Evolutionary conservation across 2,329 filamentous ascomycete species (phyloP).

Genomic region (Ceratocystis alfenasii): DNA sequence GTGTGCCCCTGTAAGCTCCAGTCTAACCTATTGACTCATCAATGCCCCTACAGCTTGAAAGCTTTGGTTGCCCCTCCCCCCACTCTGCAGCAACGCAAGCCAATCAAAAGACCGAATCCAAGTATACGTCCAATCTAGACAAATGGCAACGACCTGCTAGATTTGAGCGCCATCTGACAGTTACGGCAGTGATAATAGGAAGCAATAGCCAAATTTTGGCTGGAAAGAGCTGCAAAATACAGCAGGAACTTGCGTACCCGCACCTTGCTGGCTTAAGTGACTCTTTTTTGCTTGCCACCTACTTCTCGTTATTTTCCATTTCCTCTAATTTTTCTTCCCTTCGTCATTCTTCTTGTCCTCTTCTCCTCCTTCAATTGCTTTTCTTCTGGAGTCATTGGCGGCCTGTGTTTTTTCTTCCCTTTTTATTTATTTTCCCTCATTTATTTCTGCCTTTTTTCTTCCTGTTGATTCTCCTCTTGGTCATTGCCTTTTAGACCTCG

Average conservation of each 20-base stretch:
- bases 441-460: background rate
- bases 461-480: background rate
- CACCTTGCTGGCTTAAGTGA: background rate
- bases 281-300: background rate
- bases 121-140: background rate
- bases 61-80: background rate
- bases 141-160: too few species aligned
- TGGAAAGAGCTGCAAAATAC: background rate
- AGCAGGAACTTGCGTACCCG: background rate
- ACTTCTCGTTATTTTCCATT: background rate
- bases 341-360: background rate
- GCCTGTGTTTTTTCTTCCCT: background rate
- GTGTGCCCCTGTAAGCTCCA: background rate
- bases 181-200: background rate
- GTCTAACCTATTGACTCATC: background rate
- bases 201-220: background rate
- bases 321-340: background rate
- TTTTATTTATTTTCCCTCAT: slow-evolving; percentile 8
- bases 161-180: background rate
- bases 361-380: background rate
- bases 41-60: background rate
- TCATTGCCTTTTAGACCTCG: background rate
- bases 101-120: background rate
- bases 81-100: background rate
- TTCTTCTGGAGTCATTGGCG: background rate